Conservation (phyloP, 192 early-diverging fungal species). For the Coemansia guatemalensis region DNA sequence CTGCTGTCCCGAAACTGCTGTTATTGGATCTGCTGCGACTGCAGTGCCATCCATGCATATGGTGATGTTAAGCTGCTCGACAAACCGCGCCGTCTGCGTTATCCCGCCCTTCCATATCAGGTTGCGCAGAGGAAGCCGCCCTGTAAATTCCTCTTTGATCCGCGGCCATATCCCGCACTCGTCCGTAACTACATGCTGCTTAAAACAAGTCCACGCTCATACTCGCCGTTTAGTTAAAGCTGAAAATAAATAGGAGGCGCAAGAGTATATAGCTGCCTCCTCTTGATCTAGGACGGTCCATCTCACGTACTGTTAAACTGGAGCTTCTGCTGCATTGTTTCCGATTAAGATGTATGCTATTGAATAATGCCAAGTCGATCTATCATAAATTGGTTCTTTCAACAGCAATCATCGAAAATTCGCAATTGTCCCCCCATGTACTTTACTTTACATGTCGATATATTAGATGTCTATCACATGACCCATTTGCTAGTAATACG, state of each 20-base stretch:
- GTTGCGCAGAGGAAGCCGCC: constrained; percentile 77
- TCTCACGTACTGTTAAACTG: neutral
- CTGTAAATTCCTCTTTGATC: constrained; percentile 63
- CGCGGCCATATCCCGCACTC: constrained; percentile 56
- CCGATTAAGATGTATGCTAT: neutral
- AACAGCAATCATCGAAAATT: neutral
- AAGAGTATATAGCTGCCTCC: neutral
- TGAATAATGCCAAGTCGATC: neutral
- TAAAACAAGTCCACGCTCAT: constrained; percentile 22
- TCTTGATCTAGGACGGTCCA: neutral
- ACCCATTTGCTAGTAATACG: constrained; percentile 35
- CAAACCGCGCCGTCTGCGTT: constrained; percentile 61
- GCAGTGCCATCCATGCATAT: neutral
- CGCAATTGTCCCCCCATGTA: neutral
- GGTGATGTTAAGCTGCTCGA: constrained; percentile 53
- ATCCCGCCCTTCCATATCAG: constrained; percentile 75
- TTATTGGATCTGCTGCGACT: constrained; percentile 42
- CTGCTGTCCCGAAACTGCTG: neutral
- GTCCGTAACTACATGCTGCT: constrained; percentile 17
- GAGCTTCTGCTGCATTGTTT: neutral
- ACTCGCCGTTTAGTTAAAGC: neutral
- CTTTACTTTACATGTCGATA: neutral
- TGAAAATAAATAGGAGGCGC: neutral
- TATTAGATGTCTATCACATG: constrained; percentile 9
- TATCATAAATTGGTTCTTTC: neutral